phyloP scores from a whole-genome alignment of 345 rosid genomes.

The Ceriops zippeliana region DNA sequence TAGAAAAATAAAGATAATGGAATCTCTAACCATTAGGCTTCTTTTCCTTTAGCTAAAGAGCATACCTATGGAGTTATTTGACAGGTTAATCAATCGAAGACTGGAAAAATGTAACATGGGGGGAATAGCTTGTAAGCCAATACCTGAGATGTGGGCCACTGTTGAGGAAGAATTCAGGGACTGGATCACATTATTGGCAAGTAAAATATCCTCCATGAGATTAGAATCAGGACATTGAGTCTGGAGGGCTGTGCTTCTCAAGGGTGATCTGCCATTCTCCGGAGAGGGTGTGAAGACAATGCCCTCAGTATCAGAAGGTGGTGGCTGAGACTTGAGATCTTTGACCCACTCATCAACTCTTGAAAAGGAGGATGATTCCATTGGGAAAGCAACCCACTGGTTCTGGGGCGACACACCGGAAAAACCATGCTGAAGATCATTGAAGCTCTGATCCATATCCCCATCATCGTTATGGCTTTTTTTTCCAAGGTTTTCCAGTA shows the following conservation, averaged over 20 bases:
- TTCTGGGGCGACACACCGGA: slow-evolving; percentile 62
- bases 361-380: slow-evolving; percentile 53
- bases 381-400: slow-evolving; percentile 83
- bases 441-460: slow-evolving; percentile 32
- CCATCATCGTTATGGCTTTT: slow-evolving; percentile 7
- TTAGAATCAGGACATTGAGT: slow-evolving; percentile 34
- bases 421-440: slow-evolving; percentile 31
- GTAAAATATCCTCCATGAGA: slow-evolving; percentile 56
- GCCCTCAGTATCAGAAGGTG: slow-evolving; percentile 24
- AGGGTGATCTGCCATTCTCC: slow-evolving; percentile 38
- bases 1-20: neutral
- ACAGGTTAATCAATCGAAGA: slow-evolving; percentile 76
- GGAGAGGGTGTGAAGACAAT: slow-evolving; percentile 52
- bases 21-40: neutral
- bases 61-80: slow-evolving; percentile 82
- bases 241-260: slow-evolving; percentile 21
- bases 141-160: slow-evolving; percentile 73
- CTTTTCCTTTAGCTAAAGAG: neutral
- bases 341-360: slow-evolving; percentile 86
- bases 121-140: slow-evolving; percentile 82
- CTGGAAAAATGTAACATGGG: slow-evolving; percentile 56
- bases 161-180: slow-evolving; percentile 79
- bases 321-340: slow-evolving; percentile 44
- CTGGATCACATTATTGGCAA: slow-evolving; percentile 67
- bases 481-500: slow-evolving; percentile 40